Evolutionary conservation across 805 yeast species (phyloP).

Genomic region (Candida hispaniensis): DNA sequence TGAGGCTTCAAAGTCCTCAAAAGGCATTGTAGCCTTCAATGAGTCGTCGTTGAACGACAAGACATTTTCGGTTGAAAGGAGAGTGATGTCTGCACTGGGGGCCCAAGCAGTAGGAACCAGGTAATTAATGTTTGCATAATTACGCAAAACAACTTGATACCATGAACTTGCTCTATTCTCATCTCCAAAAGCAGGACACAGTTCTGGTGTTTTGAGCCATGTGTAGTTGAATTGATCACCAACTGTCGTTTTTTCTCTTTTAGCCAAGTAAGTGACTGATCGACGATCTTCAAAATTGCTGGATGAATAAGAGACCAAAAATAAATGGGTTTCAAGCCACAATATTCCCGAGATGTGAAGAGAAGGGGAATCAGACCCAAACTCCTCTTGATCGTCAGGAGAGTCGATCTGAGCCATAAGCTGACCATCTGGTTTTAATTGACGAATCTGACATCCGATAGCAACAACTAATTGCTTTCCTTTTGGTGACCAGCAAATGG

Average conservation of each 20-base stretch:
- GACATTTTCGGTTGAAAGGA: slow-evolving; percentile 32
- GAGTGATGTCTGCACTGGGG: slow-evolving; percentile 51
- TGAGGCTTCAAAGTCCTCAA: slow-evolving; percentile 52
- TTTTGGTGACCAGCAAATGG: slow-evolving; percentile 23
- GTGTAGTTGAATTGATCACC: slow-evolving; percentile 17
- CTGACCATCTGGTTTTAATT: slow-evolving; percentile 18
- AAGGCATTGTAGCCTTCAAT: slow-evolving; percentile 62
- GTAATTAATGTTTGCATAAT: slow-evolving; percentile 18
- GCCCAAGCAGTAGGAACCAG: slow-evolving; percentile 47
- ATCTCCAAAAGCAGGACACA: slow-evolving; percentile 28
- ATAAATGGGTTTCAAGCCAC: slow-evolving; percentile 22
- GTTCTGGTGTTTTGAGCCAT: slow-evolving; percentile 20
- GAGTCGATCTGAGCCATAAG: slow-evolving; percentile 11
- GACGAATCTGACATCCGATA: slow-evolving; percentile 19
- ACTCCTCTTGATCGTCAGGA: slow-evolving; percentile 16
- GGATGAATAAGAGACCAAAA: slow-evolving; percentile 21
- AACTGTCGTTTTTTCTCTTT: slow-evolving; percentile 1
- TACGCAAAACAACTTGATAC: slow-evolving; percentile 19
- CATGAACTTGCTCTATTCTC: slow-evolving; percentile 22
- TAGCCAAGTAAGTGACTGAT: too few species aligned
- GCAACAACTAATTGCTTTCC: slow-evolving; percentile 25
- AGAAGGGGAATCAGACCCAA: neutral
- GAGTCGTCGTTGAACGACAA: slow-evolving; percentile 53
- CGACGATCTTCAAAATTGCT: slow-evolving; percentile 18
- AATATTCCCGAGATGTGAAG: slow-evolving; percentile 5